phyloP scores from a whole-genome alignment of 1,284 basidiomycete species.

The Coniferiporia sulphurascens region DNA sequence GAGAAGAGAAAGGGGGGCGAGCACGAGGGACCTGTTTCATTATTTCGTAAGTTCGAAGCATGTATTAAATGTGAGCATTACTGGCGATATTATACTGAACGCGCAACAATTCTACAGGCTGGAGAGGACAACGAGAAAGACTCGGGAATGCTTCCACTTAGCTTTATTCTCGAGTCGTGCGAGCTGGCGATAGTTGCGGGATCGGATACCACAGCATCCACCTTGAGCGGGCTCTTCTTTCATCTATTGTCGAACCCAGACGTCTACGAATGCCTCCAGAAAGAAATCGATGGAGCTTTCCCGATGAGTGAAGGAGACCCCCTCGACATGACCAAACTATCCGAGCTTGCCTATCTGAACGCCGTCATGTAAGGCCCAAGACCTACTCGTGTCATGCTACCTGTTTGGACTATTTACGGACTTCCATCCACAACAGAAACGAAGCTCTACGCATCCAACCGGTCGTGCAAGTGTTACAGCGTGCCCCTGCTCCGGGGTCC shows the following conservation, averaged over 20 bases:
- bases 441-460: constrained; percentile 11
- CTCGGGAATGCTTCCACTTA: constrained; percentile 20
- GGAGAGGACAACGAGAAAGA: constrained; percentile 27
- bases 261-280: constrained; percentile 24
- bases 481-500: constrained; percentile 2
- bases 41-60: constrained; percentile 28
- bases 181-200: constrained; percentile 33
- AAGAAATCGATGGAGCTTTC: constrained; percentile 27
- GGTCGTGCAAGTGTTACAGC: not conserved
- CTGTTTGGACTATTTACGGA: not conserved
- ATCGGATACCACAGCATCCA: constrained; percentile 34
- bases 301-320: constrained; percentile 17
- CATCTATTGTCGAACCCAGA: constrained; percentile 30
- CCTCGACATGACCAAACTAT: constrained; percentile 19
- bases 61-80: too few relatives aligned
- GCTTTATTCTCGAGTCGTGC: constrained; percentile 27
- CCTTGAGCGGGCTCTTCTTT: constrained; percentile 27
- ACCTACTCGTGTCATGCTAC: not conserved
- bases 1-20: constrained; percentile 23
- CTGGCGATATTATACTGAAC: too few relatives aligned
- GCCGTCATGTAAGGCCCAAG: constrained; percentile 29
- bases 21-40: constrained; percentile 34
- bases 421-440: not conserved
- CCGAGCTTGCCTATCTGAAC: constrained; percentile 29
- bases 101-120: not conserved